Conservation (phyloP, 1,284 basidiomycete genomes). For the Cutaneotrichosporon mucoides region DNA sequence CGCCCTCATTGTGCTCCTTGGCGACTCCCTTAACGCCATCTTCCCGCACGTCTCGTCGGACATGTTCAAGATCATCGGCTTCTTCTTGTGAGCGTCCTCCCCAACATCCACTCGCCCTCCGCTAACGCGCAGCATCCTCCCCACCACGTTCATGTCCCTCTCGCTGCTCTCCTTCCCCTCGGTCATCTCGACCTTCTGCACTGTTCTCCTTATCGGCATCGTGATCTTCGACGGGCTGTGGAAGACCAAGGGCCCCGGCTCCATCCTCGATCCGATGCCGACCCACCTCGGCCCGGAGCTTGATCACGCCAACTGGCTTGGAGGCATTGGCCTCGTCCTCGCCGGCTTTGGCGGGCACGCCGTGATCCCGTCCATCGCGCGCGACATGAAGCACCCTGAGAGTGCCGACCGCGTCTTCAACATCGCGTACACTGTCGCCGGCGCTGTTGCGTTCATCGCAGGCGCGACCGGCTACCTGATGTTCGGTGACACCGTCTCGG, state of each 20-base stretch:
- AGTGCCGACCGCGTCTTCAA: constrained; percentile 64
- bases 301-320: constrained; percentile 52
- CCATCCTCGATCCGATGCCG: constrained; percentile 67
- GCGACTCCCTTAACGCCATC: constrained; percentile 73
- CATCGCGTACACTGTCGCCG: constrained; percentile 54
- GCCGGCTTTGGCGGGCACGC: constrained; percentile 96
- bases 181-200: constrained; percentile 74
- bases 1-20: constrained; percentile 76
- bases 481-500: constrained; percentile 77
- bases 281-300: constrained; percentile 63
- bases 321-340: constrained; percentile 79
- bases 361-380: constrained; percentile 81
- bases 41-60: constrained; percentile 63
- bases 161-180: constrained; percentile 83
- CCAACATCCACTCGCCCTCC: too few relatives aligned
- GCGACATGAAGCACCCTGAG: constrained; percentile 82
- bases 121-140: constrained; percentile 54
- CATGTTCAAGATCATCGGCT: constrained; percentile 70
- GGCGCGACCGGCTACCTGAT: constrained; percentile 85
- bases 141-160: constrained; percentile 77
- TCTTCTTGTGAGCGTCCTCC: constrained; percentile 57
- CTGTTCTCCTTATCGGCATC: constrained; percentile 70
- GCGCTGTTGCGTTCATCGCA: constrained; percentile 70
- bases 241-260: constrained; percentile 75
- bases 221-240: constrained; percentile 79